These are phyloP conservation scores for Leishmania turanica DNA, from an alignment of 208 protist species.

Conservation along the genomic window DNA sequence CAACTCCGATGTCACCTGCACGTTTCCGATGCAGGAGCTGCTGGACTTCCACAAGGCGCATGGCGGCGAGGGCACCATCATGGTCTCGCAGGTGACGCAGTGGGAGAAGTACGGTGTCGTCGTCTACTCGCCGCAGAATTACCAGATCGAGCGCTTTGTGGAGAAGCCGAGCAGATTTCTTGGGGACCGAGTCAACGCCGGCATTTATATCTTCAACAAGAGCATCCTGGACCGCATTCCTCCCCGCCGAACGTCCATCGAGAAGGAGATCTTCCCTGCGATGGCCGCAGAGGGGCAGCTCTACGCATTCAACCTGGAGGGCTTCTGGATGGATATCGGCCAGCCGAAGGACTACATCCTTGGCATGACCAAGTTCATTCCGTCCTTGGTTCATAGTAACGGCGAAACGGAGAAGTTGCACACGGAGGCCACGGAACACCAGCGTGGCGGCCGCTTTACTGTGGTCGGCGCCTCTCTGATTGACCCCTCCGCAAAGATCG, in stretches of 20 bases:
- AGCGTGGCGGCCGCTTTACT: slow-evolving; percentile 35
- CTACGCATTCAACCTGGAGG: slow-evolving; percentile 94
- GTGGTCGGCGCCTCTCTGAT: slow-evolving; percentile 85
- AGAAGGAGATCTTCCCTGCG: slow-evolving; percentile 96
- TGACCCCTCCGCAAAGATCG: slow-evolving; percentile 93
- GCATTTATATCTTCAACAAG: slow-evolving; percentile 97
- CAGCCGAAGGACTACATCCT: slow-evolving; percentile 95
- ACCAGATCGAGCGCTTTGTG: slow-evolving; percentile 94
- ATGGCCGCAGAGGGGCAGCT: slow-evolving; percentile 94
- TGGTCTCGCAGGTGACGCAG: slow-evolving; percentile 96
- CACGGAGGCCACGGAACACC: slow-evolving; percentile 33
- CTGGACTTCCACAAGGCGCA: slow-evolving; percentile 95
- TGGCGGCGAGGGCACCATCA: slow-evolving; percentile 97
- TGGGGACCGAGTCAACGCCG: slow-evolving; percentile 97
- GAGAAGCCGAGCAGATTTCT: slow-evolving; percentile 97
- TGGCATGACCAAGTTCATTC: slow-evolving; percentile 90
- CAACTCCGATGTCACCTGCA: slow-evolving; percentile 97
- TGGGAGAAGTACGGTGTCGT: slow-evolving; percentile 98
- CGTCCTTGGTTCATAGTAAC: slow-evolving; percentile 45
- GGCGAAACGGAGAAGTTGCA: slow-evolving; percentile 37
- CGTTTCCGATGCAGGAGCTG: slow-evolving; percentile 95
- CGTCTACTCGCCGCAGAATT: slow-evolving; percentile 87
- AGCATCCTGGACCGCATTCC: slow-evolving; percentile 95
- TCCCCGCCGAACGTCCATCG: slow-evolving; percentile 94
- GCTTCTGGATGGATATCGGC: slow-evolving; percentile 99